Percentiles rank a stretch among this genome's conserved stretches.
phyloP scores from a whole-genome alignment of 257 asterid species.

The Solanum paucissectum region DNA sequence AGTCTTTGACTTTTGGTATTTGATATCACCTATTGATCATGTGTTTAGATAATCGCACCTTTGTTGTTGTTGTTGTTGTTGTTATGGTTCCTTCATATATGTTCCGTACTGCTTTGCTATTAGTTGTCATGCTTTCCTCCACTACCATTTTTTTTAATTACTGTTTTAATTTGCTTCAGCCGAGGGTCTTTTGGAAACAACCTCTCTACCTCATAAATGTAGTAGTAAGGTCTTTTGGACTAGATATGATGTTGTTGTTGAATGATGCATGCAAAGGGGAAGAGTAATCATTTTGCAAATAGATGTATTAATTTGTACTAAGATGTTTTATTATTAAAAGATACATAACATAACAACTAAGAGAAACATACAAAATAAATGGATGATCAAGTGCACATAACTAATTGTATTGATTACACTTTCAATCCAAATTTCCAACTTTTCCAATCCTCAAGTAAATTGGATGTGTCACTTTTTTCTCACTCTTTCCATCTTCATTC shows the following conservation, averaged over 20 bases:
- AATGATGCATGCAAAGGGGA: neutral
- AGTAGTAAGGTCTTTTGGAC: neutral
- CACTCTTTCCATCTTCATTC: slow-evolving; percentile 16
- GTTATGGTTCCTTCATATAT: neutral
- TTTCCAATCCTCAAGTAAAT: slow-evolving; percentile 6
- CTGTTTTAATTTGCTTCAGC: neutral
- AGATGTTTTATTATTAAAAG: neutral
- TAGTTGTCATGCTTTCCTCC: neutral
- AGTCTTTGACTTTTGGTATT: neutral
- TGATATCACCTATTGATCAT: neutral
- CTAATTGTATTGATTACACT: neutral
- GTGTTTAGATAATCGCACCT: neutral
- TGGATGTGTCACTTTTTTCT: neutral
- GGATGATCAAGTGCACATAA: neutral
- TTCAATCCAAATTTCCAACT: slow-evolving; percentile 2
- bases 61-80: neutral
- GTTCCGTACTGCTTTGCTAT: neutral
- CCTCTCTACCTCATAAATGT: neutral
- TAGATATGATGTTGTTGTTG: neutral
- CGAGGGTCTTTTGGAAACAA: neutral
- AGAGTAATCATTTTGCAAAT: neutral
- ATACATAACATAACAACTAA: neutral
- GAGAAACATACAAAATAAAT: neutral
- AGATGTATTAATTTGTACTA: neutral
- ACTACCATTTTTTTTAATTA: neutral